phyloP scores from a whole-genome alignment of 768 basidiomycete genomes.

The Phaffia tasmanica region DNA sequence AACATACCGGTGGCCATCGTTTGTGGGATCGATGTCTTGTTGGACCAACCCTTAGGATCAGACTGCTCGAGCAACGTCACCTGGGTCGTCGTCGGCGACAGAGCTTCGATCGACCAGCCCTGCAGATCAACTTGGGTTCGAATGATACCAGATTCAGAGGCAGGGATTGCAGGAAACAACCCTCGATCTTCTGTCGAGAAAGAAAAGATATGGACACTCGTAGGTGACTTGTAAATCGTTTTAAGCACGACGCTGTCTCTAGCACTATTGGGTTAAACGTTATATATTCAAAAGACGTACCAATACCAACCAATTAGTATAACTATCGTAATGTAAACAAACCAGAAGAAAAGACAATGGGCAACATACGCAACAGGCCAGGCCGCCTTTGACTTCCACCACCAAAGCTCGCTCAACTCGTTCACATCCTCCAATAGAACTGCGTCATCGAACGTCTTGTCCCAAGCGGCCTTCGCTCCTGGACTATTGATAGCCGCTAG shows the following conservation, averaged over 20 bases:
- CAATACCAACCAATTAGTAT: not conserved
- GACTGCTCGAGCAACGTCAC: constrained; percentile 91
- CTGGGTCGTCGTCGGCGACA: constrained; percentile 88
- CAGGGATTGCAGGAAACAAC: constrained; percentile 55
- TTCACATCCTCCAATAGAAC: constrained; percentile 76
- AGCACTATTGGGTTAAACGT: constrained; percentile 46
- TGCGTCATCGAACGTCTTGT: constrained; percentile 79
- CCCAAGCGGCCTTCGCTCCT: constrained; percentile 73
- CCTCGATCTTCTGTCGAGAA: constrained; percentile 85
- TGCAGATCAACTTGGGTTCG: constrained; percentile 95
- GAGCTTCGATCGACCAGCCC: constrained; percentile 91
- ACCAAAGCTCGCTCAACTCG: constrained; percentile 71
- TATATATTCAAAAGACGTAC: not conserved
- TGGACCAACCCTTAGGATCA: constrained; percentile 94
- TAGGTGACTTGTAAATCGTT: constrained; percentile 94
- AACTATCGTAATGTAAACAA: not conserved
- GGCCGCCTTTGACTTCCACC: constrained; percentile 75
- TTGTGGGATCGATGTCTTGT: constrained; percentile 85
- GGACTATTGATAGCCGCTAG: constrained; percentile 78
- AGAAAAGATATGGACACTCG: constrained; percentile 85
- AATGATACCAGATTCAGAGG: constrained; percentile 61
- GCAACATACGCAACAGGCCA: constrained; percentile 79
- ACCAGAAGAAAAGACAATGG: not conserved
- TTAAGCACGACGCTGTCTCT: constrained; percentile 81
- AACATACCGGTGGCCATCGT: constrained; percentile 49